A percentile compares a stretch with the other conserved stretches of the same genome.
These are phyloP conservation scores for Boletus bicolor DNA, from an alignment of 768 basidiomycete genomes.

Conservation along the genomic window DNA sequence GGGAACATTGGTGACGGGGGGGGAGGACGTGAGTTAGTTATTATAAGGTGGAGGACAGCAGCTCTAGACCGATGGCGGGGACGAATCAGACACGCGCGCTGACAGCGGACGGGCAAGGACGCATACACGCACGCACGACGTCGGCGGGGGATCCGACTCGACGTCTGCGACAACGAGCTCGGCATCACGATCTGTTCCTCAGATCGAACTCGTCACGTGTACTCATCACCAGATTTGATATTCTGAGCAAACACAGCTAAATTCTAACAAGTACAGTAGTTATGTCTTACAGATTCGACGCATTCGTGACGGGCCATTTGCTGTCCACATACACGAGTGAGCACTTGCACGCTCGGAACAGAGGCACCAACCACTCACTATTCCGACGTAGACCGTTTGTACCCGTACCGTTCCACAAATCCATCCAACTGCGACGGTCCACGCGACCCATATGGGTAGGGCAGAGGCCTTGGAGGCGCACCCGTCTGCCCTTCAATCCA, in stretches of 20 bases:
- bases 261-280: too few relatives aligned
- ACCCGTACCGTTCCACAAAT: constrained; percentile 77
- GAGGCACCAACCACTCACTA: constrained; percentile 58
- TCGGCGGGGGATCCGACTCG: constrained; percentile 28
- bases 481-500: constrained; percentile 87
- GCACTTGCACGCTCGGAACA: neutral
- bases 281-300: constrained; percentile 18
- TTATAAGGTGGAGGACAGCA: neutral
- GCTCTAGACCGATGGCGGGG: constrained; percentile 12
- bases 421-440: constrained; percentile 83
- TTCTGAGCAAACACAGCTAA: neutral
- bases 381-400: constrained; percentile 57
- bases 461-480: constrained; percentile 61
- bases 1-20: constrained; percentile 18
- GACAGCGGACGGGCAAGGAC: constrained; percentile 11
- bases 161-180: constrained; percentile 19
- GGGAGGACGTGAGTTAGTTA: neutral
- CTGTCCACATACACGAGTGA: constrained; percentile 9
- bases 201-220: constrained; percentile 31
- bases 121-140: constrained; percentile 18
- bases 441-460: constrained; percentile 92
- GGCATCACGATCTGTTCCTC: constrained; percentile 28
- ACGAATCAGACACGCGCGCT: constrained; percentile 20
- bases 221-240: constrained; percentile 4
- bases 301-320: constrained; percentile 26